Percentiles rank a stretch among this genome's conserved stretches.
These are phyloP conservation scores for Pistacia vera DNA, from an alignment of 345 rosid genomes.

Conservation along the genomic window DNA sequence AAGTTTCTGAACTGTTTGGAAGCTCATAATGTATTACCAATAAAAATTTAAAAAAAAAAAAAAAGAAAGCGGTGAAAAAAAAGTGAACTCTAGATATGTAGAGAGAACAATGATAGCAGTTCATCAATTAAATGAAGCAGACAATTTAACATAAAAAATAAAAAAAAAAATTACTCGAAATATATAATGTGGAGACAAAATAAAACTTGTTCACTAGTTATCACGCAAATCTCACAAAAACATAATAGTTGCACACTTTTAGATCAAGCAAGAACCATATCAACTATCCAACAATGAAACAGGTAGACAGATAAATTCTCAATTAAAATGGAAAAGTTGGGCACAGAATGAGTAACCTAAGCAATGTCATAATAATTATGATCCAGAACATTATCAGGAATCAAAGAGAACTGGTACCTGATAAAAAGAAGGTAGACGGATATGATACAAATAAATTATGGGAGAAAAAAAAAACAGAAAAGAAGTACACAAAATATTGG, in stretches of 20 bases:
- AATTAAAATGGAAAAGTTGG: neutral
- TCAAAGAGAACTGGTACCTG: neutral
- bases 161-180: neutral
- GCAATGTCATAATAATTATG: neutral
- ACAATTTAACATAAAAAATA: neutral
- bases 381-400: neutral
- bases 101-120: neutral
- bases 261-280: neutral
- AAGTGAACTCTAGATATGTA: neutral
- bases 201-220: neutral
- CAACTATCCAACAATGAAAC: neutral
- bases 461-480: neutral
- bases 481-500: neutral
- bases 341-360: neutral
- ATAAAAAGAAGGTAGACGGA: neutral
- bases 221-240: neutral
- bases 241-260: too few relatives aligned
- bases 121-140: neutral
- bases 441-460: neutral
- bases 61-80: neutral
- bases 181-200: neutral
- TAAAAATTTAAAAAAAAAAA: neutral
- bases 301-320: neutral
- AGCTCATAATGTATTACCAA: constrained; percentile 88
- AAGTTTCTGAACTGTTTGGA: constrained; percentile 85